Base-by-base conservation (phyloP, 768 basidiomycete genomes). In the Panellus pusillus region DNA sequence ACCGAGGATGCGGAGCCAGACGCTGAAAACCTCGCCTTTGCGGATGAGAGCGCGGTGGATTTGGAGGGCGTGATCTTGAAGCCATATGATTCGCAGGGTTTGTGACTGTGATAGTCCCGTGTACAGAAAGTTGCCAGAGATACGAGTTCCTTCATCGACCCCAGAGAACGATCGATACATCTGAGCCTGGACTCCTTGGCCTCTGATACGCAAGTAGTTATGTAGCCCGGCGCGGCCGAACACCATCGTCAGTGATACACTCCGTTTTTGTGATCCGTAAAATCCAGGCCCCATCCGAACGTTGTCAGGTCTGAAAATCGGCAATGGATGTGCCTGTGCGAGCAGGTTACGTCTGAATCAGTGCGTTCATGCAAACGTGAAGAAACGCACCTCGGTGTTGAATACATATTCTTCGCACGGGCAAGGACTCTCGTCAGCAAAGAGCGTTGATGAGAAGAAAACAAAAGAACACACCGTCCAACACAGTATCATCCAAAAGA, bases 1-100 rank as follows among this genome's bases (percentile, higher is more conserved):
- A n/a, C n/a, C n/a, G n/a, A n/a, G n/a, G n/a, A n/a, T n/a, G n/a
- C 65, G 91, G 92, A 88, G 89, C 61, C 91, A 93, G 70, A 94
- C 91, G 6, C 70, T 94, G 50, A 94, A n/a, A 98, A 69, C 68
- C 68, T 96, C 58, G 72, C 96, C 3, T 98, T 95, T 67, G 83
- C 85, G 54, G 90, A 91, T 61, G 77, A 78, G 15, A 73, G 67
- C 19, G 78, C 84, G 17, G 70, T 96, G 37, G 82, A 91, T 1
- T 66, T 96, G 49, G 77, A 82, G 50, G 72, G 90, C 65, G 86
- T 87, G 35, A 44, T 52, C 7, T 4, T 52, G 43, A 36, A 20
- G 18, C 19, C n/a, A 17, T 35, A 35, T n/a, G 17, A 35, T 17
- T 8, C 32, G 7, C 24, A 24, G 24, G 44, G 29, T 11, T 20